phyloP scores from a whole-genome alignment of 306 rosid genomes.

The Oemleria cerasiformis region DNA sequence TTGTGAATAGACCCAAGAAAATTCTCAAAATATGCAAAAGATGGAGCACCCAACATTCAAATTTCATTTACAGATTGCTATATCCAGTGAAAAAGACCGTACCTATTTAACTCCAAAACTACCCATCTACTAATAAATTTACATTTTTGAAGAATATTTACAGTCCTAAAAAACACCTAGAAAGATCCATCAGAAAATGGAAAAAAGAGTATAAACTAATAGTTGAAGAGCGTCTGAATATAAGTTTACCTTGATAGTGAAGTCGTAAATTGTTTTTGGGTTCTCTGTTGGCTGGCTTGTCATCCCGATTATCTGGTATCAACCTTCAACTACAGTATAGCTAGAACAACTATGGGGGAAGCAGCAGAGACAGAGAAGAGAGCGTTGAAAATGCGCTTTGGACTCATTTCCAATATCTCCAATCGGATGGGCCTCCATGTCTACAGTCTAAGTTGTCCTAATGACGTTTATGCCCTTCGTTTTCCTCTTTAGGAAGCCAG shows the following conservation, averaged over 20 bases:
- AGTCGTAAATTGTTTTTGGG: constrained; percentile 42
- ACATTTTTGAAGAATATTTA: neutral
- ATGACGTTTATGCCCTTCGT: too few species aligned
- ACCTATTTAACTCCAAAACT: neutral
- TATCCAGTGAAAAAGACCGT: neutral
- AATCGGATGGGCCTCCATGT: too few species aligned
- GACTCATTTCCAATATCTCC: too few species aligned
- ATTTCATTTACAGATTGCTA: neutral
- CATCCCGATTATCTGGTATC: constrained; percentile 14
- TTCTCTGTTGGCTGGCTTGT: constrained; percentile 30
- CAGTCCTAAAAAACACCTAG: neutral
- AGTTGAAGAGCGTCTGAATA: neutral
- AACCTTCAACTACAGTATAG: neutral
- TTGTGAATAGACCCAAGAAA: neutral
- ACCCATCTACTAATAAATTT: neutral
- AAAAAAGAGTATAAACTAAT: neutral
- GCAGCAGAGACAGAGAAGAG: too few species aligned
- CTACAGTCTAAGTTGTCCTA: too few species aligned
- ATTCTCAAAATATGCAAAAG: neutral
- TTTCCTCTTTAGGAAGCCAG: too few species aligned
- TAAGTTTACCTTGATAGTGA: constrained; percentile 45
- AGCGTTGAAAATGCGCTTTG: too few species aligned
- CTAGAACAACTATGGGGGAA: too few species aligned
- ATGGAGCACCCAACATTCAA: neutral
- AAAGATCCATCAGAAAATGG: neutral